Base-by-base conservation (phyloP, 768 basidiomycete genomes). In the Naematelia encephala region DNA sequence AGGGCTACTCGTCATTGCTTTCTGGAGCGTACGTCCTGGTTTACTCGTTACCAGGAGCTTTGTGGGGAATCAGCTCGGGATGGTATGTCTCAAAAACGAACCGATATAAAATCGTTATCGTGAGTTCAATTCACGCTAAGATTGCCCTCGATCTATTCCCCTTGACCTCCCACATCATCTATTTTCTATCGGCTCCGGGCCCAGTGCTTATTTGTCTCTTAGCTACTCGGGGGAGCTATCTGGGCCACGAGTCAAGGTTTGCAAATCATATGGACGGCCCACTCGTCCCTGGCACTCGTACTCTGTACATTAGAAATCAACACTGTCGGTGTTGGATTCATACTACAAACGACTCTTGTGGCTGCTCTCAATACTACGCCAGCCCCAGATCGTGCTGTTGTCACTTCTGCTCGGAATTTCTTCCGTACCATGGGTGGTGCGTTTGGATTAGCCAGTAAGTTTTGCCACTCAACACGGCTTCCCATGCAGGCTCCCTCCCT, bases 371-470 rank as follows among this genome's bases (percentile, higher is more conserved):
- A 67, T 4, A 66, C 63, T 3, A 64, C 66, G 2, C 60, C 64
- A 2, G 51, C 63, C 1, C 57, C 52, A 10, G 73, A 76, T 55
- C 64, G 74, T 13, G 74, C 74, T 0, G 69, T 74, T 2, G 69
- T 74, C 3, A 76, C 72, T 13, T 66, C 68, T 1, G 62, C 61
- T 0, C 60, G 73, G 23, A 73, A 73, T 55, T 74, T 73, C 57
- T 67, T 70, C 29, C 62, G 74, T 14, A 70, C 70, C 12, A 64
- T 70, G 56, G 75, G 75, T 14, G 74, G 72, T n/a, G 67, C 72
- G 11, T 65, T 76, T 54, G 74, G 73, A 2, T 62, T 76, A 42
- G 74, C 64, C 25, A 51, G 61, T 62, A 34, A 54, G 63, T 59
- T n/a, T 34, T 16, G 11, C 12, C 14, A 12, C 10, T n/a, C n/a